Evolutionary conservation across 768 basidiomycete genomes (phyloP).

Genomic region (Mrakia hoshinonis): DNA sequence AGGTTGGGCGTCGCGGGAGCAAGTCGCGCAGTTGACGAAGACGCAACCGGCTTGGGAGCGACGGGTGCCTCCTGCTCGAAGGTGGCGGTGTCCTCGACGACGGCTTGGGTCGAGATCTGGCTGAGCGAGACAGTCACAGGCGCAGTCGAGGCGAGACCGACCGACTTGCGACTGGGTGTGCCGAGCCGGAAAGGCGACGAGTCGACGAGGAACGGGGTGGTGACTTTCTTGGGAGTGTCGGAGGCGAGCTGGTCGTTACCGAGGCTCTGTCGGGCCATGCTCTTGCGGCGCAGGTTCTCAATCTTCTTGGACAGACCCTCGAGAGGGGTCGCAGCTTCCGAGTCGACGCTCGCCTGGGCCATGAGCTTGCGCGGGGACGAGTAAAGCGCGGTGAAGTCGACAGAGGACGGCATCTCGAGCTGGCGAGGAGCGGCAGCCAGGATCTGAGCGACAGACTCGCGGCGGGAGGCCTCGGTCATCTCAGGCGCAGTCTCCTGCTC

Average conservation of each 20-base stretch:
- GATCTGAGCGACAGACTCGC: conserved; percentile 11
- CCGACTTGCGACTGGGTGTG: not conserved
- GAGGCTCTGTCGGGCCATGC: conserved; percentile 15
- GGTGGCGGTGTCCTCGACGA: not conserved
- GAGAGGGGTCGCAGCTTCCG: conserved; percentile 2
- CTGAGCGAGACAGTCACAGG: not conserved
- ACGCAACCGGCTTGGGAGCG: not conserved
- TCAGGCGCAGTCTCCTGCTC: not conserved
- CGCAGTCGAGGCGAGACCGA: not conserved
- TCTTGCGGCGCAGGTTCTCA: conserved; percentile 19
- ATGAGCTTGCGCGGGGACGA: conserved; percentile 24
- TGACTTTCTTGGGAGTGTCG: not conserved
- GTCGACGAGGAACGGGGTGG: not conserved
- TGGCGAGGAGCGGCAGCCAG: conserved; percentile 24
- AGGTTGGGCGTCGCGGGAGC: not conserved
- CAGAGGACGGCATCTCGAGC: conserved; percentile 9
- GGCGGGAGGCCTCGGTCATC: not conserved
- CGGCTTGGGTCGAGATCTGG: not conserved
- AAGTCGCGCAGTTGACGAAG: not conserved
- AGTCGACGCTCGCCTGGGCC: not conserved
- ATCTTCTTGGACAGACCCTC: conserved; percentile 23
- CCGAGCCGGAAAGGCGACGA: conserved; percentile 1
- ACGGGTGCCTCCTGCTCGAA: not conserved
- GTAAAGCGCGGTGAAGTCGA: conserved; percentile 18
- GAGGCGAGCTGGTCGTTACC: not conserved